Percentiles rank a stretch among this genome's conserved stretches.
Evolutionary conservation across 352 stramenopile species (phyloP).

Genomic region (Phytophthora tentaculata): DNA sequence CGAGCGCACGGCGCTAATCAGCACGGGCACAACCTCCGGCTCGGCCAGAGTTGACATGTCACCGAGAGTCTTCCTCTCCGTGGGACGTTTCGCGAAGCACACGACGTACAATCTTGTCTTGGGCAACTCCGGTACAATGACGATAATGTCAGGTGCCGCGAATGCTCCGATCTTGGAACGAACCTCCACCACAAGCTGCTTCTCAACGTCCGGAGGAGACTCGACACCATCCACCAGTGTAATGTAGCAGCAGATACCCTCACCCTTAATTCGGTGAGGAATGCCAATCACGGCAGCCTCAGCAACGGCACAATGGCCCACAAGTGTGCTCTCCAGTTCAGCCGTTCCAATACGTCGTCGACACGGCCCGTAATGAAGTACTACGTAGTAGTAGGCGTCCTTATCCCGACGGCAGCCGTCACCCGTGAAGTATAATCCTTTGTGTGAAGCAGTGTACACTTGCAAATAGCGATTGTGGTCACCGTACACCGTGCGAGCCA

Average conservation of each 20-base stretch:
- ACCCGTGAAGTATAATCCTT: conserved; percentile 97
- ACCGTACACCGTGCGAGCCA: conserved; percentile 94
- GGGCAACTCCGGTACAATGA: conserved; percentile 91
- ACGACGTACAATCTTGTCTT: conserved; percentile 99
- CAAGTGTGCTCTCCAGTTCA: conserved; percentile 91
- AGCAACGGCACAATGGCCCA: conserved; percentile 91
- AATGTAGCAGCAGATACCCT: conserved; percentile 96
- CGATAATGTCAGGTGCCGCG: conserved; percentile 96
- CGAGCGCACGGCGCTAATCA: conserved; percentile 91
- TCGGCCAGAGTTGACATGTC: conserved; percentile 98
- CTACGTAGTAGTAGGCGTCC: conserved; percentile 97
- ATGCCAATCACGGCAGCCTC: conserved; percentile 96
- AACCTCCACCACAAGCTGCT: conserved; percentile 84
- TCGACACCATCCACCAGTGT: conserved; percentile 90
- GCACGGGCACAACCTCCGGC: conserved; percentile 92
- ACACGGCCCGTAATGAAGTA: conserved; percentile 98
- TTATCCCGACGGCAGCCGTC: conserved; percentile 88
- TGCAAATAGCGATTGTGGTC: conserved; percentile 96
- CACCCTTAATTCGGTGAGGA: conserved; percentile 97
- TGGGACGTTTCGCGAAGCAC: conserved; percentile 98
- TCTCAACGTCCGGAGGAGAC: conserved; percentile 60
- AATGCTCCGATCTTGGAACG: conserved; percentile 96
- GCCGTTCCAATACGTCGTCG: conserved; percentile 96
- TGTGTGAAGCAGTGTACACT: conserved; percentile 97
- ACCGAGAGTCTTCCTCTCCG: conserved; percentile 95